Base-by-base conservation (phyloP, 2,329 filamentous ascomycete species). In the Arthrobotrys musiformis region DNA sequence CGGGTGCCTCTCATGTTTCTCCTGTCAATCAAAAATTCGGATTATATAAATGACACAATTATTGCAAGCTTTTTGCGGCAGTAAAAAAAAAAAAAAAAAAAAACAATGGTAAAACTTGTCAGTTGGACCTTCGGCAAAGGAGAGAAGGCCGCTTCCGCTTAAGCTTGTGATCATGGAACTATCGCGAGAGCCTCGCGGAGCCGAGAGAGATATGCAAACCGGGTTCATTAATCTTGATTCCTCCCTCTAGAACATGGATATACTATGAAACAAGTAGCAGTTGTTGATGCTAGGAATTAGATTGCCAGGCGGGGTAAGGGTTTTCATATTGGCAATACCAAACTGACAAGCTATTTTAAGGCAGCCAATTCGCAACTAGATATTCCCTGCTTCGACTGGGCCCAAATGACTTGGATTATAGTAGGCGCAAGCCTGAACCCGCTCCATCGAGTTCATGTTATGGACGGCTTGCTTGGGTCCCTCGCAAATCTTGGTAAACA, bases 321-420 rank as follows among this genome's bases (percentile, higher is more conserved):
- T 19, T 6, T 56, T 35, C 7, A 35, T 11, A 35, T 3, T 13
- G 22, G 50, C n/a, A n/a, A 35, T 56, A 22, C 17, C 26, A 58
- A 40, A 9, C 17, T 40, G 19, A 33, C 13, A 26, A 24, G 33
- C 26, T 22, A 26, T 24, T 22, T 58, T 11, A 58, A 58, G 54
- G 54, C 54, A 58, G 54, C 54, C 54, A 58, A 26, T 19, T 58
- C 19, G 30, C 19, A 58, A 58, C 54, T 30, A 58, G 22, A 52
- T 26, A 52, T 1, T 35, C 50, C 54, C n/a, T 37, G 54, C 30
- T 24, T 13, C 33, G 7, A 15, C 33, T 33, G 33, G 22, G 6
- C n/a, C 22, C 19, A 13, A 9, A 2, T 5, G 30, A 22, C 50
- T n/a, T 40, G 11, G 54, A 40, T 58, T 26, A 24, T 26, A 40